Conservation (phyloP, 2,329 filamentous ascomycete genomes). For the Fusarium globosum region DNA sequence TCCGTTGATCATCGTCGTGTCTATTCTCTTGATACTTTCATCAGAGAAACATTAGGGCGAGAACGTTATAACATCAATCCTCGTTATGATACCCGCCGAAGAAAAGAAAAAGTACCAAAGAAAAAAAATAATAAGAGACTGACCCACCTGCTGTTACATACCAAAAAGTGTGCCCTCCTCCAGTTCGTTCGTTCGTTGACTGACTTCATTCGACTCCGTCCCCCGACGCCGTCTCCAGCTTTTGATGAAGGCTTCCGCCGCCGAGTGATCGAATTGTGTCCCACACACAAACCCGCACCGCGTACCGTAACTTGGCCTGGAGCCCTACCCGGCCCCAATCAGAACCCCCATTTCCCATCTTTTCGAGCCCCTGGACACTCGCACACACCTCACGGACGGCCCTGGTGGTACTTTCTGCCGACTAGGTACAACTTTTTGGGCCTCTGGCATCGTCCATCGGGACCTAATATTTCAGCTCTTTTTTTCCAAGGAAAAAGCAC, state of each 20-base stretch:
- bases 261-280: constrained; percentile 38
- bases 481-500: constrained; percentile 21
- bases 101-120: not conserved
- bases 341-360: constrained; percentile 30
- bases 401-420: constrained; percentile 37
- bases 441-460: constrained; percentile 38
- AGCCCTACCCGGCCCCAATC: constrained; percentile 45
- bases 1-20: not conserved
- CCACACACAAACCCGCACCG: constrained; percentile 35
- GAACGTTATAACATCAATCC: not conserved
- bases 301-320: constrained; percentile 10
- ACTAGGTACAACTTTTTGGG: constrained; percentile 37
- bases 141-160: not conserved
- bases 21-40: not conserved
- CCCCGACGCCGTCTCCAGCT: constrained; percentile 37
- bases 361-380: constrained; percentile 36
- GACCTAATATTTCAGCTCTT: constrained; percentile 36
- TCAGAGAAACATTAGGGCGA: not conserved
- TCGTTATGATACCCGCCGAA: not conserved
- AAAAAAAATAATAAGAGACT: not conserved
- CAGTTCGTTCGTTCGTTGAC: not conserved
- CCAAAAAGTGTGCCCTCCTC: constrained; percentile 16
- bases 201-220: constrained; percentile 32
- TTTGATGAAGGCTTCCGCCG: constrained; percentile 20
- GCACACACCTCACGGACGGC: constrained; percentile 30